phyloP scores from a whole-genome alignment of 306 rosid genomes.

The Glycine soja region DNA sequence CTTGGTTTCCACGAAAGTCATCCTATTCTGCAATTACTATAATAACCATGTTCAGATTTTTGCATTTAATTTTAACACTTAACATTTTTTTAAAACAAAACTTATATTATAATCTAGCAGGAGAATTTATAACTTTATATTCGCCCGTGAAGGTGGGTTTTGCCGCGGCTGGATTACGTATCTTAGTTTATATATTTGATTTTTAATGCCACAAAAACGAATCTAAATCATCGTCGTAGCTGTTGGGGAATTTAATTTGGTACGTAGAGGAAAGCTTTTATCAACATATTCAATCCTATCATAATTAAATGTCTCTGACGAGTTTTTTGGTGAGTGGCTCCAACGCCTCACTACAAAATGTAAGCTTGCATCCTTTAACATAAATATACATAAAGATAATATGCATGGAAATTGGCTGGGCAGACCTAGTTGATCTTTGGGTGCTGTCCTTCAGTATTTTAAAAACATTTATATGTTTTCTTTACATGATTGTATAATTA shows the following conservation, averaged over 20 bases:
- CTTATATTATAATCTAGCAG: too few relatives aligned
- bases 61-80: too few relatives aligned
- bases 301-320: background rate
- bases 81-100: too few relatives aligned
- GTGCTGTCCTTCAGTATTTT: background rate
- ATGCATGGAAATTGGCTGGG: too few relatives aligned
- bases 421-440: background rate
- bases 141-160: background rate
- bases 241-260: background rate
- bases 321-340: background rate
- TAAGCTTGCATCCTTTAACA: too few relatives aligned
- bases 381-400: too few relatives aligned
- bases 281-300: too few relatives aligned
- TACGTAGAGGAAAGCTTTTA: background rate
- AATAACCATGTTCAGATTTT: background rate
- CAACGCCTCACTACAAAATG: too few relatives aligned
- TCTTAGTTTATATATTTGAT: background rate
- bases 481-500: too few relatives aligned
- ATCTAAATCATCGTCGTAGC: background rate
- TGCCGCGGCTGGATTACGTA: background rate
- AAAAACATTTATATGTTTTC: background rate
- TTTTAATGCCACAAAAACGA: background rate
- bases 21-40: slow-evolving; percentile 19
- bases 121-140: background rate
- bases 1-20: slow-evolving; percentile 44